Evolutionary conservation across 1,139 yeast species (phyloP).

Genomic region (Pichia sp.): DNA sequence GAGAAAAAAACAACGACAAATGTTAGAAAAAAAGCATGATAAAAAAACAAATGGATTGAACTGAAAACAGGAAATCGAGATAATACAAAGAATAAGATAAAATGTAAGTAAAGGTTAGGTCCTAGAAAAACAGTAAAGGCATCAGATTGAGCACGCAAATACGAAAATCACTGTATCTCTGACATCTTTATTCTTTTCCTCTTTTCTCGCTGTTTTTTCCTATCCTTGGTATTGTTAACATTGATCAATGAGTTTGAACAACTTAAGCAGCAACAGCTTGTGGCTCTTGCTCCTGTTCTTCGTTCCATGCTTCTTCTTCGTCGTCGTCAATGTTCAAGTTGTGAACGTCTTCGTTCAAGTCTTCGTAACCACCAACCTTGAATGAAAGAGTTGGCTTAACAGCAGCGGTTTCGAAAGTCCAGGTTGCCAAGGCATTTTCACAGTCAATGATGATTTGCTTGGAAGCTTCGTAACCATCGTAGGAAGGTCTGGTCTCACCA

Average conservation of each 20-base stretch:
- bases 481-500: conserved; percentile 86
- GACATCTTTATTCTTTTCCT: neutral
- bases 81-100: conserved; percentile 1
- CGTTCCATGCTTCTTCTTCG: conserved; percentile 27
- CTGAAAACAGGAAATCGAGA: conserved; percentile 1
- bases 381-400: conserved; percentile 77
- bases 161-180: neutral
- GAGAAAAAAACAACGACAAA: neutral
- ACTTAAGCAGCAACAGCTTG: conserved; percentile 26
- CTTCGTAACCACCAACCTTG: conserved; percentile 66
- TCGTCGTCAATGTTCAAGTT: conserved; percentile 52
- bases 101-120: neutral
- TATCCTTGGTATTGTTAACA: neutral
- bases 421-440: conserved; percentile 75
- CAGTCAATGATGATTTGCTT: conserved; percentile 83
- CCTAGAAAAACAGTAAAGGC: neutral
- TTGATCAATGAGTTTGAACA: neutral
- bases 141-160: conserved; percentile 1
- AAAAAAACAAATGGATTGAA: conserved; percentile 1
- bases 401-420: conserved; percentile 79
- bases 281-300: conserved; percentile 26
- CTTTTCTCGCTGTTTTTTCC: neutral
- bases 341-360: conserved; percentile 41
- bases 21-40: neutral
- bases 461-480: conserved; percentile 84